Base-by-base conservation (phyloP, 2,329 filamentous ascomycete species). In the Epichloe glyceriae region DNA sequence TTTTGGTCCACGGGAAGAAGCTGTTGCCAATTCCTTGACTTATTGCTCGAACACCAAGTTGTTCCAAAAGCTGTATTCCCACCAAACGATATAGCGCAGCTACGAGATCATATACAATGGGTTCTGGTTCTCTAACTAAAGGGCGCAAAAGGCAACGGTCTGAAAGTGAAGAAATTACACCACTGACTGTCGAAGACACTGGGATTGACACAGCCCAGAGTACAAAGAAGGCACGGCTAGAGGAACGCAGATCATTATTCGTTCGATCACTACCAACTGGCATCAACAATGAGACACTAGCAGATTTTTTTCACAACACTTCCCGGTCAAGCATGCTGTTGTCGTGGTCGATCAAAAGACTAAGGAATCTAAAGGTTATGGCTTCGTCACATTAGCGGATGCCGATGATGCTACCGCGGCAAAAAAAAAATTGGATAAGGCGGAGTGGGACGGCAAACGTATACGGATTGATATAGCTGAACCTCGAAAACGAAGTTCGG, bases 311-410 rank as follows among this genome's bases (percentile, higher is more conserved):
- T 97, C 93, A 6, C 82, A 96, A 65, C 86, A 89, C 53, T 97
- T 88, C 61, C 90, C 94, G 7, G 80, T 98, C 64, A 97, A 96
- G 68, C 91, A 97, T 68, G 91, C 93, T 49, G 87, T 86, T n/a
- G 89, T 95, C 4, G 89, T 98, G 39, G 71, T 85, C 51, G 91
- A 98, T 64, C 82, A 86, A 15, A 75, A 82, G 56, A 95, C 90
- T 2, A 95, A 95, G 63, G 73, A 83, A 58, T 96, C 88, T 14
- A 85, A 88, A 63, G 91, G 93, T 17, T 98, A 89, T 67, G 93
- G 93, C 49, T 98, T 98, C 68, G 91, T 98, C 52, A 97, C 93
- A 2, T 93, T 98, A 61, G 88, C 90, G 59, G 93, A 98, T 64
- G 79, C 86, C 33, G 90, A 96, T 57, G 93, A 98, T 72, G 90